These are phyloP conservation scores for Sporothrix schenckii DNA, from an alignment of 2,329 filamentous ascomycete genomes.

Conservation along the genomic window DNA sequence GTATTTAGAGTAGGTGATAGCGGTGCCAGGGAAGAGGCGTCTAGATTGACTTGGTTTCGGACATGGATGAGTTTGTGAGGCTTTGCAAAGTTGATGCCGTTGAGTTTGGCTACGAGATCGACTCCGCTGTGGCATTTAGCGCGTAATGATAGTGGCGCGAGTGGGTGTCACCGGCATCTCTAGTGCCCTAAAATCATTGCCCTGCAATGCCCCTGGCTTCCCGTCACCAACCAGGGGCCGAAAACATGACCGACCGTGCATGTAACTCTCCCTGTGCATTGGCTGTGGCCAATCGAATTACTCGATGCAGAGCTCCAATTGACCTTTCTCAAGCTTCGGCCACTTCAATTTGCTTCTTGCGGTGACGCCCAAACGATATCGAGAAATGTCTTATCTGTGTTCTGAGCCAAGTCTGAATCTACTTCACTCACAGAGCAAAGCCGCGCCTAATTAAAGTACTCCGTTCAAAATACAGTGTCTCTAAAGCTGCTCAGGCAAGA, in stretches of 20 bases:
- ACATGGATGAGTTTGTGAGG: neutral
- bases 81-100: neutral
- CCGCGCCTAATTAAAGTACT: neutral
- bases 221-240: slow-evolving; percentile 21
- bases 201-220: slow-evolving; percentile 6
- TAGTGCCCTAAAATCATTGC: neutral
- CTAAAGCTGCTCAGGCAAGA: neutral
- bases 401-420: too few relatives aligned
- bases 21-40: neutral
- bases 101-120: neutral
- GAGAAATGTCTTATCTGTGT: neutral
- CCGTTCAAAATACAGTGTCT: neutral
- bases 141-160: neutral
- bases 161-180: neutral
- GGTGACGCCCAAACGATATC: slow-evolving; percentile 15
- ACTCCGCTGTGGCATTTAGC: neutral
- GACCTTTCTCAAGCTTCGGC: neutral
- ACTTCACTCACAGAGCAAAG: slow-evolving; percentile 1
- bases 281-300: slow-evolving; percentile 14
- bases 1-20: neutral
- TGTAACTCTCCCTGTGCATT: neutral
- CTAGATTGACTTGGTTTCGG: neutral
- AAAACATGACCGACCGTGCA: slow-evolving; percentile 4
- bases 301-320: slow-evolving; percentile 7
- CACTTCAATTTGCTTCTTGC: neutral